Evolutionary conservation across 305 asterid species (phyloP), one percentile per base, ranked within the genome.

Genomic region (Fraxinus albicans): DNA sequence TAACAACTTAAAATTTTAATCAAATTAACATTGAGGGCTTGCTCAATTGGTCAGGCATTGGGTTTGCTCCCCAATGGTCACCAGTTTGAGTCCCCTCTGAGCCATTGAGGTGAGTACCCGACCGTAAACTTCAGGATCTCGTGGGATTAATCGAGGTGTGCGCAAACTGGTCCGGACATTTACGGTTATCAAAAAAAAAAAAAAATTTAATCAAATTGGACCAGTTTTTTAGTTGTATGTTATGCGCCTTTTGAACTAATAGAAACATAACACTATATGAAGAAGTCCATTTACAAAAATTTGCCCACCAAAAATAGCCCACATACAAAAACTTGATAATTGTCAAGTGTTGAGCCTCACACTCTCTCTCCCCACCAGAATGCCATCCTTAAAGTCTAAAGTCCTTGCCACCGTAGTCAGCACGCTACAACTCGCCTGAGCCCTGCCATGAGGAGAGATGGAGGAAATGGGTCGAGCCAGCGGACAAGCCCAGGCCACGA

Each of bases 401-500:
- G 89, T 93, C 90, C 89, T 81, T 65, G 90, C 92, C 13, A 69
- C 89, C 67, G 97, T 92, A 76, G 89, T 90, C 36, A 91, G 85
- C 86, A 89, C 87, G 77, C 89, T 93, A 38, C 91, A 93, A 74
- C 91, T 44, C 92, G 95, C 36, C 87, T 90, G 73, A 86, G 87
- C 83, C 86, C 93, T 1, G 86, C 91, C 55, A 89, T 89, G 19
- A 86, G 93, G 2, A 89, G 89, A 50, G 89, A 96, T 38, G 89
- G 94, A 21, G 91, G 88, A 33, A 81, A 85, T 44, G 96, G 92
- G 8, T 87, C 91, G 25, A 94, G 91, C 82, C 89, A 92, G 4
- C 91, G 92, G 91, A 34, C 91, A 33, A 87, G 91, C 15, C 88
- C 91, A 3, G 95, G 96, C 35, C 97, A 91, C 91, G 95, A 94